Base-by-base conservation (phyloP, 345 rosid genomes). In the Gossypium mustelinum region DNA sequence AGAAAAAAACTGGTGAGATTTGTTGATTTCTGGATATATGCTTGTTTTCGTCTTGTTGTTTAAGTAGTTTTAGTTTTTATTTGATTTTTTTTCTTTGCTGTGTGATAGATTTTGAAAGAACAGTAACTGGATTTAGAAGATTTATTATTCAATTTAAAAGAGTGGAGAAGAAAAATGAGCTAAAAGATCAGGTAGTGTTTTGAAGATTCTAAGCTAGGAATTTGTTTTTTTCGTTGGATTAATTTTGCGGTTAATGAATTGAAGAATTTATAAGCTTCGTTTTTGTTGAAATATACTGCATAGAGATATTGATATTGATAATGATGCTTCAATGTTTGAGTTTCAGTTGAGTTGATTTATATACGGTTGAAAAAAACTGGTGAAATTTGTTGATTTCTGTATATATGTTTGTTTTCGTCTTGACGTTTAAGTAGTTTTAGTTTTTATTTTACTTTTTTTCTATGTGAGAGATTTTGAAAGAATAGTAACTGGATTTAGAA, bases 61-160 rank as follows among this genome's bases (percentile, higher is more conserved):
- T 34, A 34, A 34, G 41, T 5, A 34, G 41, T 34, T 34, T 34
- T 34, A 5, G 41, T 34, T 34, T 34, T 34, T 34, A 5, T 34
- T 5, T 34, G 41, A 43, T 2, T 54, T 39, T 51, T 47, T 73
- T 17, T 20, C 22, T 48, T 47, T 27, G 60, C 20, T 60, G 27
- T 67, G 50, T n/a, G 70, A 48, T 48, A 48, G 57, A 52, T 56
- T 72, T 41, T 72, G 45, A 17, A 50, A 67, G 70, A 73, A n/a
- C 59, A 57, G 17, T 25, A 16, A 22, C 27, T 34, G 39, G 47
- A 45, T 24, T 58, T 59, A 20, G 34, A 56, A 34, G 63, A 72
- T 73, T 20, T 72, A 14, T 22, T 34, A 27, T 11, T 43, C 52
- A 14, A 20, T 72, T 12, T 13, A 29, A 60, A 67, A 44, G 47